Evolutionary conservation across 2,329 filamentous ascomycete genomes (phyloP), one percentile per base, ranked within the genome.

Genomic region (Colletotrichum musicola): DNA sequence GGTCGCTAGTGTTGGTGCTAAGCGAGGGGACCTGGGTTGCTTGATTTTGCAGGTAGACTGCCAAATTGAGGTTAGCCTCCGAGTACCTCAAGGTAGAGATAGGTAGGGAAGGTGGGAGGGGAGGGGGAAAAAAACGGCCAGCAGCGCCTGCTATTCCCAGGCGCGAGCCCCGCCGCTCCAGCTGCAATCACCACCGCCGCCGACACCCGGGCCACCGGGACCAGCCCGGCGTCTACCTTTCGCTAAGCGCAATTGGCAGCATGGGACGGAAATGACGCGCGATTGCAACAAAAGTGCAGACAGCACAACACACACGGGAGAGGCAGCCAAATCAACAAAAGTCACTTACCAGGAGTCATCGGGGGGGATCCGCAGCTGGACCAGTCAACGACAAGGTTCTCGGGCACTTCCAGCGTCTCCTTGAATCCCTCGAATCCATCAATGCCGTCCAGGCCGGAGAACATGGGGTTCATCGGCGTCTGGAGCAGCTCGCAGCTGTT

Each of bases 301-400:
- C n/a, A 4, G n/a, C n/a, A 20, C 46, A 25, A 13, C n/a, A 22
- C 46, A 12, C 58, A 51, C 16, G 14, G 62, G 5, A 58, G 61
- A 62, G 40, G 9, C 12, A 20, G 6, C 22, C 25, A 68, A 67
- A 53, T 57, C 38, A 62, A 53, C 22, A 58, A 67, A 71, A 44
- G 56, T 51, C 50, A 89, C 93, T 84, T 91, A 97, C 94, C 90
- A 88, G 95, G 94, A 75, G 94, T 97, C 88, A 97, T 89, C 25
- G 94, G 93, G 59, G 95, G 94, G 38, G 95, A 97, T 67, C 88
- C 88, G 69, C 90, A 91, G 78, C 87, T 90, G 65, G 91, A 86
- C 92, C 93, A 97, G 74, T 95, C 92, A 72, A 92, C 85, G 72
- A 92, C 89, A 64, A 95, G 86, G 71, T 90, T 90, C 81, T 96